These are phyloP conservation scores for Kodamaea plutei DNA, from an alignment of 1,139 yeast genomes.

Conservation along the genomic window DNA sequence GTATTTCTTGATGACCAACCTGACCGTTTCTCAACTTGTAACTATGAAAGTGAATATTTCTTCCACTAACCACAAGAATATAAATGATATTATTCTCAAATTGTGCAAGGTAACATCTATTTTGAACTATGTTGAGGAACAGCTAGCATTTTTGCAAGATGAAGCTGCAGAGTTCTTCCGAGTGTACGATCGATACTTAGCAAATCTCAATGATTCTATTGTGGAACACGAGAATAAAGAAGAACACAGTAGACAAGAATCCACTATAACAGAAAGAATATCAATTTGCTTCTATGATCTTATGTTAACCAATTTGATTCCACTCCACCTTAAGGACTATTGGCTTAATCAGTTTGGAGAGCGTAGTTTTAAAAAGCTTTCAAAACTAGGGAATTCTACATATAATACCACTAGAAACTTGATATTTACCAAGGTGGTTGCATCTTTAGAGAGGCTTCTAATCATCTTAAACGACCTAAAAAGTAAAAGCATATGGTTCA, in stretches of 20 bases:
- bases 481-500: slow-evolving; percentile 42
- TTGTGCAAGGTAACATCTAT: slow-evolving; percentile 32
- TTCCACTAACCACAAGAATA: slow-evolving; percentile 10
- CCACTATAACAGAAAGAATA: no score
- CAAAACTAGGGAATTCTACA: slow-evolving; percentile 43
- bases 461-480: slow-evolving; percentile 45
- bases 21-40: slow-evolving; percentile 11
- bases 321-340: slow-evolving; percentile 34
- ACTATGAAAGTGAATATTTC: slow-evolving; percentile 13
- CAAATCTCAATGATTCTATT: slow-evolving; percentile 26
- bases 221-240: slow-evolving; percentile 2
- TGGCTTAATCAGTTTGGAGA: slow-evolving; percentile 60
- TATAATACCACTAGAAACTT: slow-evolving; percentile 48
- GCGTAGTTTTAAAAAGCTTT: slow-evolving; percentile 60
- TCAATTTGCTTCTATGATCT: slow-evolving; percentile 40
- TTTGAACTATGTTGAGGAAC: slow-evolving; percentile 33
- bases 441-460: slow-evolving; percentile 54
- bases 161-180: slow-evolving; percentile 43
- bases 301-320: slow-evolving; percentile 55
- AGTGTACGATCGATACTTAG: slow-evolving; percentile 33
- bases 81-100: slow-evolving; percentile 22
- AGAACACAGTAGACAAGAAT: no score
- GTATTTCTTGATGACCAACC: slow-evolving; percentile 21
- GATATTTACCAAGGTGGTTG: slow-evolving; percentile 49
- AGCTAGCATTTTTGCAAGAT: slow-evolving; percentile 28